Percentiles rank a stretch among this genome's conserved stretches.
phyloP scores from a whole-genome alignment of 2,329 filamentous ascomycete species.

The Penicillium sp. region DNA sequence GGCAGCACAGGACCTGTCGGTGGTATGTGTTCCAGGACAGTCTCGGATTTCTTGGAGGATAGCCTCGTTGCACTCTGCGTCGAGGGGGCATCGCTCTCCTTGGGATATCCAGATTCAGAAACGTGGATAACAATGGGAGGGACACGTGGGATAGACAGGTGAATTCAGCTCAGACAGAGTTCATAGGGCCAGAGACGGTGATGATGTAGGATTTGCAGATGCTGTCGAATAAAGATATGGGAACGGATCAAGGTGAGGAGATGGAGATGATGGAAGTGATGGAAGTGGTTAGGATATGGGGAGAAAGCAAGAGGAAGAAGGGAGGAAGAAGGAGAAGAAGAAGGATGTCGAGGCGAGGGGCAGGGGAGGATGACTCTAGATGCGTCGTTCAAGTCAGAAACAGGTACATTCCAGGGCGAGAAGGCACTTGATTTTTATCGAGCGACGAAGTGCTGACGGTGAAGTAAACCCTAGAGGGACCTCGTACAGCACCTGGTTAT shows the following conservation, averaged over 20 bases:
- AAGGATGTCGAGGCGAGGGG: background rate
- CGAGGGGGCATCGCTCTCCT: background rate
- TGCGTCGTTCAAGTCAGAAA: background rate
- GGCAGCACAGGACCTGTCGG: constrained; percentile 34
- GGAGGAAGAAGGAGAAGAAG: background rate
- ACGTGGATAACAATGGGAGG: no score
- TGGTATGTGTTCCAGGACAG: constrained; percentile 30
- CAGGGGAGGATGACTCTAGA: no score
- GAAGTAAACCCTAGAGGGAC: background rate
- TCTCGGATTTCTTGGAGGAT: background rate
- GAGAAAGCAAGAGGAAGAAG: background rate
- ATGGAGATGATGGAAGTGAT: background rate
- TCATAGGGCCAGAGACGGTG: no score
- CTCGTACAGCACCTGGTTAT: no score
- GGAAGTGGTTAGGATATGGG: background rate
- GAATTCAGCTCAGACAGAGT: no score
- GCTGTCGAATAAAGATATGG: no score
- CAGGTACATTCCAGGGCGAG: background rate
- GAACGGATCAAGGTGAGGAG: no score
- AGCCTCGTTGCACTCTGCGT: background rate
- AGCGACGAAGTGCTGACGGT: background rate
- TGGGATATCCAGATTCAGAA: background rate
- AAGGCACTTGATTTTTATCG: background rate
- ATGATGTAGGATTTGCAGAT: no score
- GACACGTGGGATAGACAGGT: background rate